A percentile compares a stretch with the other conserved stretches of the same genome.
These are phyloP conservation scores for Cystobasidium tubakii DNA, from an alignment of 768 basidiomycete species.

Conservation along the genomic window DNA sequence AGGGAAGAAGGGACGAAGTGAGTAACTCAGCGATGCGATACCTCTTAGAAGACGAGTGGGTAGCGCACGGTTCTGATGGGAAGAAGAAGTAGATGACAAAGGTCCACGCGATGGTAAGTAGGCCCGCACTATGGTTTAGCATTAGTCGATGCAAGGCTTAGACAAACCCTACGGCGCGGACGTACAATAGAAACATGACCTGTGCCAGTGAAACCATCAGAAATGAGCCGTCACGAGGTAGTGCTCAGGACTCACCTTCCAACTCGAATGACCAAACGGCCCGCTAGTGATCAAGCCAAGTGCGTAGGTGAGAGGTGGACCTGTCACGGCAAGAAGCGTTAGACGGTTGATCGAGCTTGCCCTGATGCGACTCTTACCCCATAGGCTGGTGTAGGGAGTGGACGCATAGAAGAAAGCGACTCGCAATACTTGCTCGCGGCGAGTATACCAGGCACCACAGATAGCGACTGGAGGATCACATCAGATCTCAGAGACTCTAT, in stretches of 20 bases:
- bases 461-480: too few species aligned
- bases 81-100: neutral
- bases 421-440: neutral
- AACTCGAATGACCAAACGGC: neutral
- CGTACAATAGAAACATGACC: constrained; percentile 17
- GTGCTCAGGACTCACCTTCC: constrained; percentile 6
- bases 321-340: neutral
- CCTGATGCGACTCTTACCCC: neutral
- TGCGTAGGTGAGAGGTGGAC: neutral
- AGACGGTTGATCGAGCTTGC: neutral
- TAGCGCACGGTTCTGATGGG: constrained; percentile 1
- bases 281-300: neutral
- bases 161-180: too few species aligned
- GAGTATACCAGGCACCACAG: constrained; percentile 1
- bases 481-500: too few species aligned
- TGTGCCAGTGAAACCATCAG: too few species aligned
- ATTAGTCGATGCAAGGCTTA: neutral
- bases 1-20: too few species aligned
- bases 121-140: constrained; percentile 8
- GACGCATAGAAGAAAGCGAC: constrained; percentile 11
- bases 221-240: too few species aligned
- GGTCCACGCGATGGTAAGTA: neutral
- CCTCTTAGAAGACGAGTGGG: too few species aligned
- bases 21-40: too few species aligned
- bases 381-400: neutral